These are phyloP conservation scores for Cenococcum geophilum DNA, from an alignment of 495 filamentous ascomycete species.

Conservation along the genomic window DNA sequence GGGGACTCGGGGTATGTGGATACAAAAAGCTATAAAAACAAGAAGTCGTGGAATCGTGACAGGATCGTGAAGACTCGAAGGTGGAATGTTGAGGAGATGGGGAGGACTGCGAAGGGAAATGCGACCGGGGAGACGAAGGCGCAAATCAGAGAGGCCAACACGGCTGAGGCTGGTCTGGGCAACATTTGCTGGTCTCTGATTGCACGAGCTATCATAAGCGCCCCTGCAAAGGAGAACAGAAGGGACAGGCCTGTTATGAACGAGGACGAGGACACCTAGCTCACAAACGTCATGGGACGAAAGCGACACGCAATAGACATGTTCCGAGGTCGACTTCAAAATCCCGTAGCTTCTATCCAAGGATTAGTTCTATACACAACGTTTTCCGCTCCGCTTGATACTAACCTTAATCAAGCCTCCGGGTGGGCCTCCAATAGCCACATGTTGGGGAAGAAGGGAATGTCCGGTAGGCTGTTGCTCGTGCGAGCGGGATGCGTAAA, in stretches of 20 bases:
- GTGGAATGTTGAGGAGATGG: constrained; percentile 1
- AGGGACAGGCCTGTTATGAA: neutral
- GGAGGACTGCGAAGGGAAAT: neutral
- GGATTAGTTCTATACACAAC: neutral
- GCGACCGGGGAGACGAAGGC: neutral
- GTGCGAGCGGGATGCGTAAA: too few relatives aligned
- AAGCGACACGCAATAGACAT: too few relatives aligned
- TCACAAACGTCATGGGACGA: too few relatives aligned
- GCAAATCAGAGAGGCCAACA: neutral
- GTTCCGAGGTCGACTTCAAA: too few relatives aligned
- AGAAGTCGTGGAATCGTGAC: neutral
- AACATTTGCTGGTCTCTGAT: neutral
- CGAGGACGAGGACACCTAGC: too few relatives aligned
- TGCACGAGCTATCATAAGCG: neutral
- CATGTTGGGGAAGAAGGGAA: neutral
- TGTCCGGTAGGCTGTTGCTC: neutral
- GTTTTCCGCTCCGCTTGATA: neutral
- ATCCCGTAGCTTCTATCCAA: neutral
- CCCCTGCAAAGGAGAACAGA: neutral
- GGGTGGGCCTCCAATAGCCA: neutral
- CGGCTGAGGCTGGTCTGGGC: neutral
- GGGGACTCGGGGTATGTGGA: neutral
- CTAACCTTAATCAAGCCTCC: neutral
- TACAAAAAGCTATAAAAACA: neutral
- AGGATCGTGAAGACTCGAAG: neutral